Conservation (phyloP, 2,329 filamentous ascomycete species). For the Ploettnerulaceae sp. region DNA sequence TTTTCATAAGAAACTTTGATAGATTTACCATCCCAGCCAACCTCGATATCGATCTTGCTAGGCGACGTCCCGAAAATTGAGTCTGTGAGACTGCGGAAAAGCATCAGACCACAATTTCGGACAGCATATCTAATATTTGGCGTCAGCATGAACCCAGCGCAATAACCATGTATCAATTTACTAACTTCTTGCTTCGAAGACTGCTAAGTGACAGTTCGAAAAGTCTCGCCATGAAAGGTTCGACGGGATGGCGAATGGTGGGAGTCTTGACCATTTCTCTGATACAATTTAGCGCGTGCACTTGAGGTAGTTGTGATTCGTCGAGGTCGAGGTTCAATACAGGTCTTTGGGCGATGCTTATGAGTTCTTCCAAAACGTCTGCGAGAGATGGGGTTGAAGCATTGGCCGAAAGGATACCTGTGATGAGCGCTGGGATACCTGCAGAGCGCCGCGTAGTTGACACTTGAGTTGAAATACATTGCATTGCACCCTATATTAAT, state of each 20-base stretch:
- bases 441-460: constrained; percentile 88
- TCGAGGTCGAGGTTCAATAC: constrained; percentile 49
- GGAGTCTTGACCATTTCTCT: constrained; percentile 89
- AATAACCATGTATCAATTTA: too few relatives aligned
- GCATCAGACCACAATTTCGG: constrained; percentile 84
- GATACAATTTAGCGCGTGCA: constrained; percentile 90
- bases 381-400: constrained; percentile 55
- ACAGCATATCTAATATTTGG: constrained; percentile 69
- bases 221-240: constrained; percentile 66
- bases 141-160: too few relatives aligned
- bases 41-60: constrained; percentile 58
- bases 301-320: constrained; percentile 72
- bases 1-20: constrained; percentile 65
- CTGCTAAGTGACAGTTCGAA: constrained; percentile 76
- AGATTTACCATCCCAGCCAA: constrained; percentile 59
- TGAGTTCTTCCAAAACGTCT: constrained; percentile 58
- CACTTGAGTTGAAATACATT: constrained; percentile 67
- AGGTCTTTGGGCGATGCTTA: constrained; percentile 51
- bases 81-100: constrained; percentile 82
- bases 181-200: constrained; percentile 71
- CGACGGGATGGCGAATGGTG: constrained; percentile 65
- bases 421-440: constrained; percentile 82
- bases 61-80: constrained; percentile 71
- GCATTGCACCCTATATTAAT: constrained; percentile 51
- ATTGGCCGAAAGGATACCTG: constrained; percentile 70